Base-by-base conservation (phyloP, 306 rosid species). In the Cicer pinnatifidum region DNA sequence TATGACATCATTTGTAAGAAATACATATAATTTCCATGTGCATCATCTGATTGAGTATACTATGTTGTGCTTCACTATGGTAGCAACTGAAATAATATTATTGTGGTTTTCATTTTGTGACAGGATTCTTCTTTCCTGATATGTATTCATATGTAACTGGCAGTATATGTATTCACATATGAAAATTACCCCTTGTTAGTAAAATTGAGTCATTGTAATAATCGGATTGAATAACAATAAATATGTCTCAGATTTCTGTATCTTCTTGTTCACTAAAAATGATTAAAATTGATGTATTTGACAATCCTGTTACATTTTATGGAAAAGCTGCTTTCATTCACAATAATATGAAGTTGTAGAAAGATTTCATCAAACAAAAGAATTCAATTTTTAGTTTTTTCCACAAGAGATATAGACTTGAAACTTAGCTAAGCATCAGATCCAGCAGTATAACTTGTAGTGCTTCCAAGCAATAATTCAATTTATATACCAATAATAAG, bases 21-120 rank as follows among this genome's bases (percentile, higher is more conserved):
- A 78, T 82, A 73, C 82, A 75, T 84, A 75, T 83, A 70, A 79
- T 78, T 23, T 80, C 52, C 68, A 2, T 37, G 68, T 59, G 79
- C 43, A 64, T 38, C 69, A 45, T 67, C 69, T 82, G 77, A 67
- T 57, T 11, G 33, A 56, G 75, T 65, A 44, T 48, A 48, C 16
- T n/a, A 48, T 69, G 37, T 63, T 54, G 60, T 56, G 72, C 54
- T 71, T 71, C 76, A 51, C 64, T 52, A 9, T 71, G 66, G 56
- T 35, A 57, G 72, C 77, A 62, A 39, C 51, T 70, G 45, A 72
- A 80, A 80, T 75, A 73, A 64, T 77, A 53, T 15, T 46, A 52
- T 61, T 67, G 77, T 75, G 76, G 37, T 48, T 79, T 75, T 75
- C 23, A 50, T 62, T 65, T 59, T 37, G 61, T 9, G 47, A 39